phyloP scores from a whole-genome alignment of 257 asterid species.

The Nicotiana noctiflora region DNA sequence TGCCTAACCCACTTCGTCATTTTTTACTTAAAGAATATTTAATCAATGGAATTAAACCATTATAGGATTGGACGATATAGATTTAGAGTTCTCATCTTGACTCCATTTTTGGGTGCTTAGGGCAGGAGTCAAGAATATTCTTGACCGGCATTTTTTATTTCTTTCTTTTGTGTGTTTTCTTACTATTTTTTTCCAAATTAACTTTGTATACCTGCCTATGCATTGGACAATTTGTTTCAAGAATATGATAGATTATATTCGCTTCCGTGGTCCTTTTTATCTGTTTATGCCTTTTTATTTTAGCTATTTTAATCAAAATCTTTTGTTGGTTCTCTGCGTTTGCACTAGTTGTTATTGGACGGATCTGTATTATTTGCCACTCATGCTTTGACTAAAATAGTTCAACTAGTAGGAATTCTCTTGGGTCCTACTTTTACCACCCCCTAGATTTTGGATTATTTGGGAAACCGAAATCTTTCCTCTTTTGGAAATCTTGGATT shows the following conservation, averaged over 20 bases:
- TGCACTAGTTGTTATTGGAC: constrained; percentile 15
- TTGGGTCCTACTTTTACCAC: background rate
- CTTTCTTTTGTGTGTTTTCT: background rate
- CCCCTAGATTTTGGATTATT: background rate
- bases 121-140: background rate
- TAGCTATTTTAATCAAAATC: background rate
- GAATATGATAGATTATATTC: constrained; percentile 29
- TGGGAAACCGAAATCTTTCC: constrained; percentile 20
- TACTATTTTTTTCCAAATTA: constrained; percentile 8
- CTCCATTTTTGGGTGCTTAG: background rate
- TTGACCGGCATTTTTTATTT: background rate
- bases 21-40: background rate
- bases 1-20: constrained; percentile 8
- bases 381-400: constrained; percentile 34
- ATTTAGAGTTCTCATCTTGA: background rate
- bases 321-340: constrained; percentile 12
- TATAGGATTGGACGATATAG: background rate
- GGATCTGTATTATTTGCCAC: constrained; percentile 18
- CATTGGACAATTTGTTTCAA: constrained; percentile 3
- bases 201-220: constrained; percentile 14
- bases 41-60: background rate
- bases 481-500: constrained; percentile 13
- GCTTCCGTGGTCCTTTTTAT: constrained; percentile 24
- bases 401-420: background rate
- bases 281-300: constrained; percentile 2